Conservation (phyloP, 1,284 basidiomycete species). For the Trichosporon sp. region DNA sequence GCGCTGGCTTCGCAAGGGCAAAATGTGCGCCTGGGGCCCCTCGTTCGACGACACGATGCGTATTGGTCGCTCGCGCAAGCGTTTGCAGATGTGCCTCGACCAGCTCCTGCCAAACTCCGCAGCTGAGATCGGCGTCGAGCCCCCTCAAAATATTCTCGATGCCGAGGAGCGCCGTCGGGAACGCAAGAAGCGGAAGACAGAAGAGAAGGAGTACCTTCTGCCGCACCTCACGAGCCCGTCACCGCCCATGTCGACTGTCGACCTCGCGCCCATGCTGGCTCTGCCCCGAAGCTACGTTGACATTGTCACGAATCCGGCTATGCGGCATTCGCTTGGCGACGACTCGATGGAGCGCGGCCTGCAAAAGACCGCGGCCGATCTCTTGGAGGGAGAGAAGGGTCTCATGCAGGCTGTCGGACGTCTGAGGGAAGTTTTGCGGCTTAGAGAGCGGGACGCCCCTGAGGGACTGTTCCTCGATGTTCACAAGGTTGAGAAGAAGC, state of each 20-base stretch:
- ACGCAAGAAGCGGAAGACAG: constrained; percentile 28
- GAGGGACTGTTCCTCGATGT: constrained; percentile 7
- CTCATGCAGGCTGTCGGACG: constrained; percentile 43
- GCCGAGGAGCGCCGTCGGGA: constrained; percentile 19
- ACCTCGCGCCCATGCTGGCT: constrained; percentile 41
- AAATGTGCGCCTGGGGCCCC: constrained; percentile 47
- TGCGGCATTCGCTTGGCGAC: constrained; percentile 45
- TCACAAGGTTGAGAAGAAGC: constrained; percentile 1
- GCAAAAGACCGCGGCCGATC: constrained; percentile 44
- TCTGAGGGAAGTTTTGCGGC: constrained; percentile 38
- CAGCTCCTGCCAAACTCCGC: constrained; percentile 39
- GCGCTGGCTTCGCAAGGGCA: constrained; percentile 42
- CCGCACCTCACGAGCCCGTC: constrained; percentile 44
- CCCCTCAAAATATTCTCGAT: constrained; percentile 34
- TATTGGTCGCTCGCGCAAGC: constrained; percentile 28
- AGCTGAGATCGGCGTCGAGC: constrained; percentile 30
- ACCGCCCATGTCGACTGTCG: constrained; percentile 38
- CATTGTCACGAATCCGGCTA: constrained; percentile 42
- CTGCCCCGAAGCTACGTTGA: constrained; percentile 44
- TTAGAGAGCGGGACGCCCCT: constrained; percentile 34
- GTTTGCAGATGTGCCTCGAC: constrained; percentile 36
- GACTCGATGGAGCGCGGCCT: constrained; percentile 46
- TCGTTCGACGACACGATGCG: constrained; percentile 36
- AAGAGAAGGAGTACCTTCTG: constrained; percentile 28
- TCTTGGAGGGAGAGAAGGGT: constrained; percentile 47